A percentile compares a stretch with the other conserved stretches of the same genome.
Conservation (phyloP, 768 basidiomycete genomes). For the Termitomyces sp. region DNA sequence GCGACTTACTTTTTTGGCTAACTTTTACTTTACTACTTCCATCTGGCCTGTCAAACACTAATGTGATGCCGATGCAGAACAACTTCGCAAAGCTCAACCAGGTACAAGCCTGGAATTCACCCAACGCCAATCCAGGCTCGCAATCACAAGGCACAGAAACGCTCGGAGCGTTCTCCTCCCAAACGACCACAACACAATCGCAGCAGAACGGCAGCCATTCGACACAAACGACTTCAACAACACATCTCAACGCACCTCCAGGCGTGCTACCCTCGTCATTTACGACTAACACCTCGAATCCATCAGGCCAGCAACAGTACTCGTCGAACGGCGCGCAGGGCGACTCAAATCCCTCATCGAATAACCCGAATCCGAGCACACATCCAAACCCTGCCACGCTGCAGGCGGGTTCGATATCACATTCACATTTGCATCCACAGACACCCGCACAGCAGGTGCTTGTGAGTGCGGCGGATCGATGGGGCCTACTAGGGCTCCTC, state of each 20-base stretch:
- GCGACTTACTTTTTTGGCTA: slow-evolving; percentile 8
- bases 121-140: slow-evolving; percentile 40
- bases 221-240: slow-evolving; percentile 29
- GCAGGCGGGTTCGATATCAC: slow-evolving; percentile 26
- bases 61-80: slow-evolving; percentile 30
- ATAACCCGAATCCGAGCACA: slow-evolving; percentile 22
- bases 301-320: slow-evolving; percentile 25
- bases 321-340: slow-evolving; percentile 29
- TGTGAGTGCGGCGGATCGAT: slow-evolving; percentile 88
- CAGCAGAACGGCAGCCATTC: slow-evolving; percentile 43
- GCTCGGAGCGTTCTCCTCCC: slow-evolving; percentile 16
- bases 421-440: slow-evolving; percentile 55
- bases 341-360: slow-evolving; percentile 33
- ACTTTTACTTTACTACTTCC: slow-evolving; percentile 3
- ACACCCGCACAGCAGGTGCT: slow-evolving; percentile 93
- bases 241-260: slow-evolving; percentile 52
- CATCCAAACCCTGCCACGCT: slow-evolving; percentile 28
- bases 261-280: slow-evolving; percentile 30
- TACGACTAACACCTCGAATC: slow-evolving; percentile 22
- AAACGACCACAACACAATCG: slow-evolving; percentile 16
- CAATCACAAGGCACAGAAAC: slow-evolving; percentile 22
- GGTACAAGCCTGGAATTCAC: slow-evolving; percentile 58
- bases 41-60: slow-evolving; percentile 12
- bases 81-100: slow-evolving; percentile 63
- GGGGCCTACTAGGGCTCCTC: slow-evolving; percentile 85